These are phyloP conservation scores for Protoeuglena noctilucae DNA, from an alignment of 139 green algal genomes.

Conservation along the genomic window DNA sequence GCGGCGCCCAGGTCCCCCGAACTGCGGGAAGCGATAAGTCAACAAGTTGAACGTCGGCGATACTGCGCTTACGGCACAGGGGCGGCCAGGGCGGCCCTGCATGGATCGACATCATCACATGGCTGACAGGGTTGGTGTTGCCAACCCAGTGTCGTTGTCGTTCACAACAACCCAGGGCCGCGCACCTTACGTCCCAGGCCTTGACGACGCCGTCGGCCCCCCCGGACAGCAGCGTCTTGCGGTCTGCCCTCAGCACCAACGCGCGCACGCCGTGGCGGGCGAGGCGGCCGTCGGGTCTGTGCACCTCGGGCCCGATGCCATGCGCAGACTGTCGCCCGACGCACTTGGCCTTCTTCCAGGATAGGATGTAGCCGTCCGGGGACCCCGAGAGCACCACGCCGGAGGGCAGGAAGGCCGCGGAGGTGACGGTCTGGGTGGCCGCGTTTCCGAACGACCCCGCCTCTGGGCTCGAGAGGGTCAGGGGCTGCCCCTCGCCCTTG, in stretches of 20 bases:
- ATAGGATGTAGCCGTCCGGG: background rate
- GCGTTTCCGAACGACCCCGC: background rate
- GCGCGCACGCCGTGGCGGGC: background rate
- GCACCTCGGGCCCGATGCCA: background rate
- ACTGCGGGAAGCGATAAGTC: too few species aligned
- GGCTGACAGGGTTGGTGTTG: too few species aligned
- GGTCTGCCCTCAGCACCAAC: background rate
- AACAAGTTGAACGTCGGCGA: too few species aligned
- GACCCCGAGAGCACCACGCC: background rate
- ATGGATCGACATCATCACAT: too few species aligned
- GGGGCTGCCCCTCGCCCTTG: background rate
- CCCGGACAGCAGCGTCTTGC: slow-evolving; percentile 26
- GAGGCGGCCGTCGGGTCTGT: background rate
- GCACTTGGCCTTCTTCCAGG: background rate
- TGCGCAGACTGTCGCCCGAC: background rate
- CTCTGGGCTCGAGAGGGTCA: background rate
- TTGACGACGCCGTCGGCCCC: slow-evolving; percentile 33
- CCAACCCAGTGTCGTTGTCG: too few species aligned
- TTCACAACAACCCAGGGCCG: slow-evolving; percentile 19
- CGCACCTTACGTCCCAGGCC: slow-evolving; percentile 37
- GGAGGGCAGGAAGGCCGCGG: background rate
- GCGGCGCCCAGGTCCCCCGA: too few species aligned
- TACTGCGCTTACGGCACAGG: too few species aligned
- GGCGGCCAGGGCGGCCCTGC: too few species aligned
- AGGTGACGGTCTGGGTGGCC: background rate